A percentile compares a stretch with the other conserved stretches of the same genome.
These are phyloP conservation scores for Nidularia pulvinata DNA, from an alignment of 768 basidiomycete genomes.

Conservation along the genomic window DNA sequence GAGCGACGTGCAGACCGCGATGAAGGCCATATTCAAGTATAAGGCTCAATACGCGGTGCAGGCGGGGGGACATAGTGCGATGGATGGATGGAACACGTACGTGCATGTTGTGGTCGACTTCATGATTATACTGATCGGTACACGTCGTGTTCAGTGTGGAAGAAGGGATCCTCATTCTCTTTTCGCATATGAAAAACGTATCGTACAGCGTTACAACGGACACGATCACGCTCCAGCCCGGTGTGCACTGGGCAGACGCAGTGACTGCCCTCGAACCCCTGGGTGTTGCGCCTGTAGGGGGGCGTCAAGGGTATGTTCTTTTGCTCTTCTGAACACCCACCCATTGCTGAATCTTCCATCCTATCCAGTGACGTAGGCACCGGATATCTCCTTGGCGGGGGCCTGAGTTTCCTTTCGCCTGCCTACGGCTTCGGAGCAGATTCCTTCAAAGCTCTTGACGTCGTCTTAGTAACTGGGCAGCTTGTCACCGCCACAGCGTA, in stretches of 20 bases:
- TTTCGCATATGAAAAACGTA: conserved; percentile 32
- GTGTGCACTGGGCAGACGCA: conserved; percentile 39
- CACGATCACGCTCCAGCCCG: conserved; percentile 37
- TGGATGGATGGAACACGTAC: conserved; percentile 41
- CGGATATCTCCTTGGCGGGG: conserved; percentile 41
- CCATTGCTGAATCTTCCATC: not conserved
- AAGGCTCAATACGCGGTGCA: conserved; percentile 38
- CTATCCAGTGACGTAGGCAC: conserved; percentile 35
- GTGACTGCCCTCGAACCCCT: conserved; percentile 26
- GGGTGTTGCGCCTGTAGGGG: conserved; percentile 41
- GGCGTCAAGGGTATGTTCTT: conserved; percentile 26
- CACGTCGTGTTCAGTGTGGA: conserved; percentile 21
- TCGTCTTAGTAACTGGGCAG: conserved; percentile 36
- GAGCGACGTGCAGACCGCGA: conserved; percentile 29
- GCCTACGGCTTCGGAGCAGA: conserved; percentile 38
- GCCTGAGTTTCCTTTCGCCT: conserved; percentile 35
- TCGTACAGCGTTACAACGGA: conserved; percentile 32
- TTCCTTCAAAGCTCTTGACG: conserved; percentile 31
- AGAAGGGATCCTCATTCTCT: conserved; percentile 33
- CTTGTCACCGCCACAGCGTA: conserved; percentile 36
- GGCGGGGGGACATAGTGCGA: conserved; percentile 38
- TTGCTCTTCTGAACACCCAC: not conserved
- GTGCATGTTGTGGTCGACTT: conserved; percentile 7
- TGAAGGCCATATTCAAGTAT: conserved; percentile 30
- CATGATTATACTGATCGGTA: not conserved